Base-by-base conservation (phyloP, 176 grass and related monocot genomes). In the Pharus latifolius region DNA sequence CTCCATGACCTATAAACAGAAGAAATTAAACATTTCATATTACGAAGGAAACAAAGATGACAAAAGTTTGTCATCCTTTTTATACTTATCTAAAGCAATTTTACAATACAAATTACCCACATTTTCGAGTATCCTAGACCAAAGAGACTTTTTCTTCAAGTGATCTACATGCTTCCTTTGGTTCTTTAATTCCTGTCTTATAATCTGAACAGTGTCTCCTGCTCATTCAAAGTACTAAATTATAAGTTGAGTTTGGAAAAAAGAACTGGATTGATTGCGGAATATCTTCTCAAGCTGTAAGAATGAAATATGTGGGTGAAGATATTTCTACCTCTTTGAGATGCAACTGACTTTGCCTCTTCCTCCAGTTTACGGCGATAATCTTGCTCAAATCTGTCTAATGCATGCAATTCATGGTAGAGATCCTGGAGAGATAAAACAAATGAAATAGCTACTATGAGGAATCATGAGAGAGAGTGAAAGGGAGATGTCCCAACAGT, bases 121-220 rank as follows among this genome's bases (percentile, higher is more conserved):
- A 72, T 84, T 72, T 65, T 91, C 84, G 20, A 87, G 78, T 60
- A 38, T 55, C 72, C 60, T 87, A 55, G 82, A 71, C 88, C 88
- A 91, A 74, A 91, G 84, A 71, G 84, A 87, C 55, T 91, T 91
- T 77, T 81, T 91, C 84, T 87, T 91, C 78, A 91, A 78, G 65
- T 66, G 81, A 12, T 85, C 52, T 34, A 87, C 88, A 74, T 87
- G 84, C 51, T 78, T 91, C 51, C 49, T 73, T 80, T 91, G 88
- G 73, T 67, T 91, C 62, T 91, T 91, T 23, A 91, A 27, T 64
- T 91, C 88, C 75, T 91, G 88, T 16, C 49, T 78, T 74, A 91
- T 76, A 84, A 91, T 81, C 66, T 91, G 80, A 71, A 87, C 49
- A 28, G 77, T 91, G 18, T 91, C 84, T 27, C 88, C 88, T 91